Evolutionary conservation across 2,329 filamentous ascomycete genomes (phyloP).

Genomic region (Colletotrichum zoysiae): DNA sequence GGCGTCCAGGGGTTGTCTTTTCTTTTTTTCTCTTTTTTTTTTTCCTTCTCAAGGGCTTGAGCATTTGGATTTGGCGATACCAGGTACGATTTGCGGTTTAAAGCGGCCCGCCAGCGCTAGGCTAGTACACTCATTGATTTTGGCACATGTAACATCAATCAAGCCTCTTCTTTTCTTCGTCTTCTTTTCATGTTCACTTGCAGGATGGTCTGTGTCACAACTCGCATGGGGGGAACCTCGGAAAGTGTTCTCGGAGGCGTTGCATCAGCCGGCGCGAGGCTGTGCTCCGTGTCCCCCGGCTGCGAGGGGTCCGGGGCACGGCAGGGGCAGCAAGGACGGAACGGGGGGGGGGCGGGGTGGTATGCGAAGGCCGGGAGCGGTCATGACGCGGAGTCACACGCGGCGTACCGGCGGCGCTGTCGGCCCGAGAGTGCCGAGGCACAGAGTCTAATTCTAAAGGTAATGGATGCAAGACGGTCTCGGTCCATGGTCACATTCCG

Average conservation of each 20-base stretch:
- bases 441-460: too few relatives aligned
- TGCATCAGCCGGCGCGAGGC: conserved; percentile 47
- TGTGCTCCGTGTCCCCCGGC: conserved; percentile 46
- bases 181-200: not conserved
- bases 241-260: conserved; percentile 56
- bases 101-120: not conserved
- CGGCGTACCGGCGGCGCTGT: too few relatives aligned
- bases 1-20: conserved; percentile 10
- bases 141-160: not conserved
- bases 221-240: conserved; percentile 17
- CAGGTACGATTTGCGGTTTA: conserved; percentile 4
- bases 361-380: too few relatives aligned
- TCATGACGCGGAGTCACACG: not conserved
- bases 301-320: conserved; percentile 15
- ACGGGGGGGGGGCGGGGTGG: not conserved
- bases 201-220: not conserved
- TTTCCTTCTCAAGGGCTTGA: not conserved
- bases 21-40: not conserved
- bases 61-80: conserved; percentile 31
- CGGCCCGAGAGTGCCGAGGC: not conserved
- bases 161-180: too few relatives aligned
- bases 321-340: conserved; percentile 32
- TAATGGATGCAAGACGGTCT: too few relatives aligned
- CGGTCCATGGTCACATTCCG: too few relatives aligned
- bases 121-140: conserved; percentile 18